Conservation (phyloP, 2,329 filamentous ascomycete species). For the Leptographium radiaticola region DNA sequence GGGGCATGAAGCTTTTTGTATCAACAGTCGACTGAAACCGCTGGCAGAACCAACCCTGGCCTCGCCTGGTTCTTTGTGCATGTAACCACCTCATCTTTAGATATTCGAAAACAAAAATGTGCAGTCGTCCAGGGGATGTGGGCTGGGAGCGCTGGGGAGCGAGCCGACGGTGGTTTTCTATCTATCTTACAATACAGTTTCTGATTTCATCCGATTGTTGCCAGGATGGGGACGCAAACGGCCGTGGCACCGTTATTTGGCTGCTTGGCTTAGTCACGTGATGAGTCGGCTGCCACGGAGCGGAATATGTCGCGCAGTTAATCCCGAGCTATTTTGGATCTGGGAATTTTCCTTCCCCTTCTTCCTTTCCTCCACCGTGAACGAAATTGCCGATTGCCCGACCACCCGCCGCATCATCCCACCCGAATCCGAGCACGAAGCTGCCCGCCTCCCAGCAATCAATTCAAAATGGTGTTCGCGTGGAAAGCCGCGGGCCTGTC, state of each 20-base stretch:
- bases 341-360: neutral
- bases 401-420: neutral
- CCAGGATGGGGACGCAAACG: no score
- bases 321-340: slow-evolving; percentile 5
- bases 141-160: neutral
- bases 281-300: neutral
- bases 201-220: neutral
- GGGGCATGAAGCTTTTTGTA: slow-evolving; percentile 7
- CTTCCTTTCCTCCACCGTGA: neutral
- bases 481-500: slow-evolving; percentile 97
- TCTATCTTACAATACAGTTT: neutral
- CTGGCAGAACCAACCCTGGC: neutral
- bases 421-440: neutral
- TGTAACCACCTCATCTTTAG: slow-evolving; percentile 29
- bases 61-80: slow-evolving; percentile 20
- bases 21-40: slow-evolving; percentile 7
- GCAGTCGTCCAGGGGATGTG: neutral
- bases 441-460: slow-evolving; percentile 2
- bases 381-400: neutral
- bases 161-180: neutral
- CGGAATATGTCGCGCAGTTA: slow-evolving; percentile 7
- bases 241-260: neutral
- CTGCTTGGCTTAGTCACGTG: neutral
- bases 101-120: slow-evolving; percentile 11
- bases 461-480: slow-evolving; percentile 78